Evolutionary conservation across 305 asterid genomes (phyloP), one percentile per base, ranked within the genome.

Genomic region (Rubia peregrina): DNA sequence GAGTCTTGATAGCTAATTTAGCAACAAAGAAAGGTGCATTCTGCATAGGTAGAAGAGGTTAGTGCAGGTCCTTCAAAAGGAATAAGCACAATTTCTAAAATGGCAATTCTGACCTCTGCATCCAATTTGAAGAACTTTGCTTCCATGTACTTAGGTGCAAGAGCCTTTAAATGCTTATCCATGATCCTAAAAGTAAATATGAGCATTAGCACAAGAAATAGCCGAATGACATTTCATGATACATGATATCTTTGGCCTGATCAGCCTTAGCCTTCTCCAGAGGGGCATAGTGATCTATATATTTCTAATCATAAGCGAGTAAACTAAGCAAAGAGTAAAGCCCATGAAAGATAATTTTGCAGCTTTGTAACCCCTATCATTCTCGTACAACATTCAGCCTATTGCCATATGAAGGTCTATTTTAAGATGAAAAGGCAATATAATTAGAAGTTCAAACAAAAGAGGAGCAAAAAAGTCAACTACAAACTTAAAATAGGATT

Each of bases 121-220:
- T 93, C 97, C 83, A 93, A 68, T 79, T 80, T 89, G 83, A 91
- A 11, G 80, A 93, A 93, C 80, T 93, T 93, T 70, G 97, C 83
- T 53, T 70, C 80, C 68, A 87, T 67, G 80, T 89, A 91, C 82
- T 71, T 85, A 63, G 90, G 84, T 38, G 97, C 88, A 44, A 93
- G 95, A 77, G 84, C 76, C 87, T 89, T 93, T 87, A 94, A 80
- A 80, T 91, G 99, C 81, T 94, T 94, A 83, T 94, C 99, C 96
- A 94, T 86, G 78, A 94, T 94, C 88, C 99, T 94, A 74, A 71
- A 73, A 70, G 73, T 55, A 49, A 71, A 64, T 9, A 71, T 53
- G 46, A 56, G 43, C 5, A 36, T 61, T 36, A 75, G 7, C 9
- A 5, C 42, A 6, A 13, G 6, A 69, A 70, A 70, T n/a, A 70